Conservation (phyloP, 306 rosid genomes). For the Dalbergia cochinchinensis region DNA sequence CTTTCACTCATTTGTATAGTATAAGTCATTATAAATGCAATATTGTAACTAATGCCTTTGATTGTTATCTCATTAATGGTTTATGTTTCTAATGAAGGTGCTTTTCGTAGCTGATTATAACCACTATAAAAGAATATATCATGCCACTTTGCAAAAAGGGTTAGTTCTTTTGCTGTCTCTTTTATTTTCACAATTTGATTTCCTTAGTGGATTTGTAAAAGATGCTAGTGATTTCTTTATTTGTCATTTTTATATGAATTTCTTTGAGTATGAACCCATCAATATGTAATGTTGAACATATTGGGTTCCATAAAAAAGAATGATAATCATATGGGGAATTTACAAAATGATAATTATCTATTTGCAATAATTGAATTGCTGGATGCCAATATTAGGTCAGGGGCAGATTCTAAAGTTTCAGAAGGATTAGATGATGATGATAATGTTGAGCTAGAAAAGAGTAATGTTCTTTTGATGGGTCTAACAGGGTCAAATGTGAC, state of each 20-base stretch:
- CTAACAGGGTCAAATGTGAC: constrained; percentile 94
- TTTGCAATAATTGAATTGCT: constrained; percentile 47
- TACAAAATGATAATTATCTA: constrained; percentile 29
- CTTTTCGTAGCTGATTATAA: constrained; percentile 97
- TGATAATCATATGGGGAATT: constrained; percentile 31
- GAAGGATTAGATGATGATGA: constrained; percentile 70
- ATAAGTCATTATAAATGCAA: constrained; percentile 28
- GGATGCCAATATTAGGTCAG: constrained; percentile 63
- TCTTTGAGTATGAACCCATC: neutral
- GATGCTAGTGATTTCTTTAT: constrained; percentile 23
- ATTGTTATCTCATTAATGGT: constrained; percentile 39
- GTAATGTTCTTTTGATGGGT: constrained; percentile 98
- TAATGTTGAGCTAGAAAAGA: constrained; percentile 90
- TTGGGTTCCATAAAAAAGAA: neutral
- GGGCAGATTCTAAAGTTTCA: constrained; percentile 60
- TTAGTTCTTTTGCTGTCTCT: constrained; percentile 55
- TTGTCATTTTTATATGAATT: too few relatives aligned
- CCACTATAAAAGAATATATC: constrained; percentile 92
- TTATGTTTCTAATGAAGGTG: constrained; percentile 70
- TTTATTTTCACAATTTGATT: neutral
- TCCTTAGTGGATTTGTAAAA: neutral
- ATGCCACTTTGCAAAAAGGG: constrained; percentile 81
- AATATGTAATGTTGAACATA: neutral
- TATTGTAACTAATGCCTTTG: constrained; percentile 29
- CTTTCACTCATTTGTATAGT: constrained; percentile 7